Evolutionary conservation across 179 eudicot species (phyloP), one percentile per base, ranked within the genome.

Genomic region (Silene noctiflora): DNA sequence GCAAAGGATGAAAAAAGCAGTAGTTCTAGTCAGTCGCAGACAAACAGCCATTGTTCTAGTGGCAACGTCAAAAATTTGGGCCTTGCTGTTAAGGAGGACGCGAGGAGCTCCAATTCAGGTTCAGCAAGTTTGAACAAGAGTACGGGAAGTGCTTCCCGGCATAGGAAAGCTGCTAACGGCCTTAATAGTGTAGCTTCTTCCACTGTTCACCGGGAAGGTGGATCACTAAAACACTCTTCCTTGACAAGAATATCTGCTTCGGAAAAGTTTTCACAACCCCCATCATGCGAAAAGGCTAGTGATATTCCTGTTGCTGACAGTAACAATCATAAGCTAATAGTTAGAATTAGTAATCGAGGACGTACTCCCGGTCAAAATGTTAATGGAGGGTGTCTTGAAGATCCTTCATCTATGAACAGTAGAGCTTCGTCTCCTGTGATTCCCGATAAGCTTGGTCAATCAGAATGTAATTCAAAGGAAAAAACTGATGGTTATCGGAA

Each of bases 11-110:
- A 89, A 44, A 92, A 83, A 78, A 87, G 93, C 77, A 89, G 93
- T 74, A 89, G 93, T 82, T 90, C 91, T 20, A 89, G 97, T 77
- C 97, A 87, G 76, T 92, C 94, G 5, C 97, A 85, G 25, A 90
- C 87, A 56, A 84, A 87, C 76, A 87, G 94, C 72, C 97, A 89
- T 78, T 86, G 93, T 79, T 91, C 93, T 4, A 89, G 89, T 79
- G 96, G 88, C 46, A 89, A 76, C 56, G 83, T 69, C n/a, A 86
- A 80, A 78, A 79, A 66, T 68, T 22, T 67, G 10, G 78, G 35
- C 31, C 77, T 75, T 24, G 82, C 86, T 63, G 87, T 73, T 17
- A 93, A 89, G 83, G 98, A 93, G 80, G 98, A 91, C 21, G 87
- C 86, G 7, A 87, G 90, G 80, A 86, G 90, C 68, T 87, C 98